Evolutionary conservation across 148 eudicot genomes (phyloP), one percentile per base, ranked within the genome.

Genomic region (Chenopodium formosanum): DNA sequence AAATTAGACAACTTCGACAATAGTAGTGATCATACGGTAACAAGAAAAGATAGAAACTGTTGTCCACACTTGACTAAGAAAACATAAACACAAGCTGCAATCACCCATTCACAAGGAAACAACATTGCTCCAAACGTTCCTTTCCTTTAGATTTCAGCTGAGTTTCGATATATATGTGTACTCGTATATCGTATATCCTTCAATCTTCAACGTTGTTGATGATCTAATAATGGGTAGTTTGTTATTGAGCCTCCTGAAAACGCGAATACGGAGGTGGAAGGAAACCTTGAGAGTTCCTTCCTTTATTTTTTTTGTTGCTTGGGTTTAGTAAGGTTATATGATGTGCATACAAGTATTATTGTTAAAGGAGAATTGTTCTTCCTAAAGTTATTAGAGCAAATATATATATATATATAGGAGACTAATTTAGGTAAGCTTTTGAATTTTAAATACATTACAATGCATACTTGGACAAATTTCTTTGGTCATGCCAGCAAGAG

Each of bases 41-140:
- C 9, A n/a, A 78, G 80, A 53, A 78, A 78, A 47, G 80, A 48
- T 46, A 68, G 60, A 29, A 78, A 78, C 2, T 78, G 46, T 58
- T 52, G 19, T 67, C 65, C 80, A 68, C 80, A 78, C 40, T 47
- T 67, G 73, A 78, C 7, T 29, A 67, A 27, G 48, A 67, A 78
- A 17, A 78, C 1, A 62, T 47, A 78, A 32, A 20, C 74, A 68
- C 80, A 78, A 48, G 60, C 80, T 78, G 58, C 74, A 68, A 78
- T 78, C 73, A 78, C 80, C 80, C 34, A 67, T 27, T 78, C 80
- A 12, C 58, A n/a, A 40, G 74, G 13, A 46, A 73, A 73, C 75
- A 73, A 2, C 48, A 46, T 73, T 22, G 56, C 44, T 6, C 44
- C 44, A 40, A 40, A 40, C 8, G 44, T 5, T 40, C 44, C 44